Percentiles rank a stretch among this genome's conserved stretches.
Conservation (phyloP, 2,329 filamentous ascomycete genomes). For the Chaetothyriales sp. region DNA sequence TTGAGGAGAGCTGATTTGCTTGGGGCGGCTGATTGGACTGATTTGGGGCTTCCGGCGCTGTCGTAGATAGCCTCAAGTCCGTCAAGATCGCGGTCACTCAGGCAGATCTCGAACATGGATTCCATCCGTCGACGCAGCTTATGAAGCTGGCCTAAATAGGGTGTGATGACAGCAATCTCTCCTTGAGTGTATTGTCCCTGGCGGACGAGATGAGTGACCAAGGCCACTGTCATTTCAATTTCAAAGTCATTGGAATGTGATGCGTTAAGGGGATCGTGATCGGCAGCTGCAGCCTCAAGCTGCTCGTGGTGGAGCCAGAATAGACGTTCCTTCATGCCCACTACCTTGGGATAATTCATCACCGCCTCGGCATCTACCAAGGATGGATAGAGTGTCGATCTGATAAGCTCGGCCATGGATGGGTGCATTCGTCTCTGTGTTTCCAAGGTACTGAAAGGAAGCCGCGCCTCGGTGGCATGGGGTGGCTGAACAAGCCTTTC, state of each 20-base stretch:
- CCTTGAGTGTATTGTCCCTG: conserved; percentile 47
- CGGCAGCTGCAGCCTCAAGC: conserved; percentile 24
- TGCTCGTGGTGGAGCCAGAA: conserved; percentile 41
- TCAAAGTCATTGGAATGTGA: conserved; percentile 43
- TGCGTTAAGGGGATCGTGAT: conserved; percentile 20
- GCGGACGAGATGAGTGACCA: conserved; percentile 52
- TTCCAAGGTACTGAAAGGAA: too few species aligned
- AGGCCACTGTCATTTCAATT: conserved; percentile 46
- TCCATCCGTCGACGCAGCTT: conserved; percentile 29
- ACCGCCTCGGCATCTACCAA: conserved; percentile 38
- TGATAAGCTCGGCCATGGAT: conserved; percentile 45
- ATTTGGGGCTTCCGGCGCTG: conserved; percentile 18
- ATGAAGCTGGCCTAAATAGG: conserved; percentile 41
- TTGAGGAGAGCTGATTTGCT: conserved; percentile 35
- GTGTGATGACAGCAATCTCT: conserved; percentile 59
- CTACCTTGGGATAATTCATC: conserved; percentile 28
- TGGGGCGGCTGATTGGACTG: conserved; percentile 5
- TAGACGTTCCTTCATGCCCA: conserved; percentile 35
- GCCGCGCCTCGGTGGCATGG: too few species aligned
- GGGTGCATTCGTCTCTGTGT: conserved; percentile 55
- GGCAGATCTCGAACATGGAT: conserved; percentile 43
- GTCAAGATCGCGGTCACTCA: conserved; percentile 50
- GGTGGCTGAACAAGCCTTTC: conserved; percentile 37
- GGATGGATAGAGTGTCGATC: conserved; percentile 42
- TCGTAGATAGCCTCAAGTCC: conserved; percentile 34